A percentile compares a stretch with the other conserved stretches of the same genome.
These are phyloP conservation scores for Trichoderma asperellum DNA, from an alignment of 2,329 filamentous ascomycete genomes.

Conservation along the genomic window DNA sequence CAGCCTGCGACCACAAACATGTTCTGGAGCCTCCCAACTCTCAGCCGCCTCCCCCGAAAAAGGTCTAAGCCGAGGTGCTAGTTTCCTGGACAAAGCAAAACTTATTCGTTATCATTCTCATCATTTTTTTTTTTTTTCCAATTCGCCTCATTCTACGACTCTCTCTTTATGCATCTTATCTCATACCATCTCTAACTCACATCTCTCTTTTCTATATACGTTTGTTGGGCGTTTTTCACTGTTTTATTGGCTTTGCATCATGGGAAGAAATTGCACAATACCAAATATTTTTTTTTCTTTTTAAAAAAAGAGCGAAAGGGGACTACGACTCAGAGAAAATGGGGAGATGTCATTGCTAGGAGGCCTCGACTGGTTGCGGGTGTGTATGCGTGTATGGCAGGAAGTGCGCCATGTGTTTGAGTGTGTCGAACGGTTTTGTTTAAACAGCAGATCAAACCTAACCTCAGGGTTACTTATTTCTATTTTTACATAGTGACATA, in stretches of 20 bases:
- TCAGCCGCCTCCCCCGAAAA: constrained; percentile 37
- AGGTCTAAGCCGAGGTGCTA: neutral
- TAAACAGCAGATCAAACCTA: constrained; percentile 12
- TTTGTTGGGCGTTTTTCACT: constrained; percentile 2
- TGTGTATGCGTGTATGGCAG: neutral
- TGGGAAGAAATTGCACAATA: constrained; percentile 22
- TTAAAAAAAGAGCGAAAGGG: neutral
- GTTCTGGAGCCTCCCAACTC: constrained; percentile 74
- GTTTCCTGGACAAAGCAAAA: neutral
- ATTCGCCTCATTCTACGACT: neutral
- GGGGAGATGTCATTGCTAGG: neutral
- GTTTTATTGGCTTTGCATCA: neutral
- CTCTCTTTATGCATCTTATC: neutral
- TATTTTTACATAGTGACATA: constrained; percentile 11
- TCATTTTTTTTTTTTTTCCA: neutral
- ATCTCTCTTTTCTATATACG: constrained; percentile 1
- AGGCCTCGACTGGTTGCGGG: neutral
- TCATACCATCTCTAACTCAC: neutral
- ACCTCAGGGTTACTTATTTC: constrained; percentile 21
- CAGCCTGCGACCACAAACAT: constrained; percentile 78
- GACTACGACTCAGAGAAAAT: neutral
- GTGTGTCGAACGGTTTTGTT: neutral
- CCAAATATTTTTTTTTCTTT: neutral
- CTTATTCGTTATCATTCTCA: neutral
- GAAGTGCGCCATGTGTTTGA: neutral